Evolutionary conservation across 2,329 filamentous ascomycete species (phyloP).

Genomic region (Orbilia javanica): DNA sequence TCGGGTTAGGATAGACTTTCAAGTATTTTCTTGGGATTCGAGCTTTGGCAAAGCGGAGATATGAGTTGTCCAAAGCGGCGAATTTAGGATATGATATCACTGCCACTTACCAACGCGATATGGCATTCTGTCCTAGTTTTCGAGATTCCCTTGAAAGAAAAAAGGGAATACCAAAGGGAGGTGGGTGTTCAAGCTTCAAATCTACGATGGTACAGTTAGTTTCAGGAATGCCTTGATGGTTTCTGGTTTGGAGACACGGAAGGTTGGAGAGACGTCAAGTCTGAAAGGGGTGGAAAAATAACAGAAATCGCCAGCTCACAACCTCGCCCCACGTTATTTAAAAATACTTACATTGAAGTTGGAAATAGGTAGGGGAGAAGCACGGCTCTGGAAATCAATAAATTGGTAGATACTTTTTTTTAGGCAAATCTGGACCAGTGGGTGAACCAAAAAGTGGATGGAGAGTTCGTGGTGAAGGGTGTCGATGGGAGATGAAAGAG

Average conservation of each 20-base stretch:
- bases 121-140: slow-evolving; percentile 36
- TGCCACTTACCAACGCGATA: slow-evolving; percentile 58
- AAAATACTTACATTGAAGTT: slow-evolving; percentile 28
- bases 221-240: not conserved
- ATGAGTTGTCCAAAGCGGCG: slow-evolving; percentile 39
- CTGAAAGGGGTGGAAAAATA: slow-evolving; percentile 34
- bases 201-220: slow-evolving; percentile 12
- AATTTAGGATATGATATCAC: slow-evolving; percentile 48
- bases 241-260: not conserved
- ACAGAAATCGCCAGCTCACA: slow-evolving; percentile 37
- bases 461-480: slow-evolving; percentile 21
- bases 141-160: not conserved
- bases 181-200: not conserved
- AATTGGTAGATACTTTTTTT: not conserved
- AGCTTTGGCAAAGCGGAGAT: not conserved
- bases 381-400: slow-evolving; percentile 14
- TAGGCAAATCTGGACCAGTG: not conserved
- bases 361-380: slow-evolving; percentile 24
- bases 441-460: not conserved
- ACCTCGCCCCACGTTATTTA: slow-evolving; percentile 3
- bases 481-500: slow-evolving; percentile 34
- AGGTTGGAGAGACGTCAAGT: not conserved
- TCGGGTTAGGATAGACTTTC: not conserved
- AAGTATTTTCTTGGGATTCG: not conserved
- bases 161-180: not conserved